These are phyloP conservation scores for Cladophialophora psammophila DNA, from an alignment of 2,329 filamentous ascomycete species.

Conservation along the genomic window DNA sequence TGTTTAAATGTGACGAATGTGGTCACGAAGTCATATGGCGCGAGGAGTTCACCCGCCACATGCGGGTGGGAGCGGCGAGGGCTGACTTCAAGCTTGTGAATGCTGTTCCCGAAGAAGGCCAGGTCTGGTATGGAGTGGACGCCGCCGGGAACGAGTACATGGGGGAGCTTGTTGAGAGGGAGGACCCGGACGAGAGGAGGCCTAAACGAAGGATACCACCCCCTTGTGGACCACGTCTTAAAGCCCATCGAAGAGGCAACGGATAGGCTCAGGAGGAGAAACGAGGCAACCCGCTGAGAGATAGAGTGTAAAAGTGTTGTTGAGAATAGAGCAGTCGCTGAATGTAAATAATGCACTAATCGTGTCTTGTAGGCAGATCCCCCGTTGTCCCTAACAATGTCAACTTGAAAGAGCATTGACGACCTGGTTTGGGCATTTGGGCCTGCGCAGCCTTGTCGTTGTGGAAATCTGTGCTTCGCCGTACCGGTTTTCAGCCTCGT, in stretches of 20 bases:
- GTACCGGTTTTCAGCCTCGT: not conserved
- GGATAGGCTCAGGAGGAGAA: not conserved
- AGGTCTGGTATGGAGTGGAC: conserved; percentile 10
- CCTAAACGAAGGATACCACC: not conserved
- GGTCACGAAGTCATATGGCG: not conserved
- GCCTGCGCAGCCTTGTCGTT: not conserved
- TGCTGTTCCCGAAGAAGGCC: not conserved
- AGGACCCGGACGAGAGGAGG: no score
- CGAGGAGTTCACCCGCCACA: conserved; percentile 2
- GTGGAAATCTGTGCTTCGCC: not conserved
- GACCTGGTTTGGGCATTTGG: not conserved
- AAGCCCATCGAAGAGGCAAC: not conserved
- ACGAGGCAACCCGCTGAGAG: not conserved
- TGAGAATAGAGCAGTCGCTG: not conserved
- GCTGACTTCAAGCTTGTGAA: conserved; percentile 6
- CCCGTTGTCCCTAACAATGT: not conserved
- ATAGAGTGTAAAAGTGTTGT: not conserved
- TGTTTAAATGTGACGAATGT: conserved; percentile 11
- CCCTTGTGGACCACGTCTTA: not conserved
- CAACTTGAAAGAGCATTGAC: not conserved
- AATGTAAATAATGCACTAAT: not conserved
- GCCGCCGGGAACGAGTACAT: conserved; percentile 7
- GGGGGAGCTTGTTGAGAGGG: conserved; percentile 3
- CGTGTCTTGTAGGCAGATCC: not conserved
- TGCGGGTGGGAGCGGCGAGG: not conserved